Evolutionary conservation across 2,329 filamentous ascomycete species (phyloP), one percentile per base, ranked within the genome.

Genomic region (Eurotiales sp.): DNA sequence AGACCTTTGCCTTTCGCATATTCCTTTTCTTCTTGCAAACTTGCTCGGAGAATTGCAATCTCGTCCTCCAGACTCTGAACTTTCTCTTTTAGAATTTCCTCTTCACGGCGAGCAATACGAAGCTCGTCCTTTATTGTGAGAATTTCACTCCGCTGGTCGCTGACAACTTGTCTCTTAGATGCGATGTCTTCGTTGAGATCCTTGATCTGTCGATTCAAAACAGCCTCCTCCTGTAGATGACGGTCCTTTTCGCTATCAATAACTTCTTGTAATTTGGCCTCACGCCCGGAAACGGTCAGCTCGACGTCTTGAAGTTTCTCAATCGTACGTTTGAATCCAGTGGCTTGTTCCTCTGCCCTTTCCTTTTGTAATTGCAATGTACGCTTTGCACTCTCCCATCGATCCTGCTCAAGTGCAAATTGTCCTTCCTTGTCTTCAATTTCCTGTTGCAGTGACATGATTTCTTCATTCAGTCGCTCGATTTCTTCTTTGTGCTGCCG

Each of bases 141-240:
- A 3, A 90, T 71, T 60, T 91, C 86, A 47, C 77, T 78, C 47
- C 85, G 81, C 22, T 87, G 74, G 45, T 81, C 79, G 15, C 86
- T 86, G 5, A 89, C 68, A 39, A 82, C 75, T n/a, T 78, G 72
- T 61, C 87, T 82, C 56, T 86, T 83, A 23, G 80, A 75, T 51
- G 86, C 79, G 11, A 93, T 76, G 52, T 90, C 87, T 43, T 83
- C 79, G 61, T 87, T 85, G 8, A 93, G 75, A 46, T 86, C 85
- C 42, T 86, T 81, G 46, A 95, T 82, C 64, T 93, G 88, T n/a
- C 81, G 78, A 55, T 76, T 81, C 46, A 95, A 73, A 7, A 84
- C 72, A 10, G 80, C 80, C 63, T 92, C 86, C 60, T 92, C 87
- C 50, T 80, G 82, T 56, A 79, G 78, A 61, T 93, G 85, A 21